Conservation (phyloP, 2,329 filamentous ascomycete species). For the Emericellopsis cladophorae region DNA sequence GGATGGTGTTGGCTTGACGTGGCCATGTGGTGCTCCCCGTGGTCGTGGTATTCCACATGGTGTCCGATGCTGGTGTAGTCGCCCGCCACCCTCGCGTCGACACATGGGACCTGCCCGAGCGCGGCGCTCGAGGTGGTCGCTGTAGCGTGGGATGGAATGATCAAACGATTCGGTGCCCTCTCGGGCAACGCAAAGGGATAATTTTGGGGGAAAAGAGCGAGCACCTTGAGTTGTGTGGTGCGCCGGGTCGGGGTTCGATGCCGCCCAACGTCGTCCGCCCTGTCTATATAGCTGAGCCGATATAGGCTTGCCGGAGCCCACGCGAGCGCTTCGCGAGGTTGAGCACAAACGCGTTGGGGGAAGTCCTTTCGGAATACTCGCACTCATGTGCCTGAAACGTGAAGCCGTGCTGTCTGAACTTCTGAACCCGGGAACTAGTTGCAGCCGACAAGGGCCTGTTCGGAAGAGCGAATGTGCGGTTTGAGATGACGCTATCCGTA, state of each 20-base stretch:
- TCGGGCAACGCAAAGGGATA: slow-evolving; percentile 3
- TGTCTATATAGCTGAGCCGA: slow-evolving; percentile 2
- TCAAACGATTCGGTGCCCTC: slow-evolving; percentile 40
- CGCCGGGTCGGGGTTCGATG: neutral
- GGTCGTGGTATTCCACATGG: slow-evolving; percentile 62
- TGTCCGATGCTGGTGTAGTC: slow-evolving; percentile 56
- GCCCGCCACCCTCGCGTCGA: slow-evolving; percentile 59
- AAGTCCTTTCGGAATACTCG: too few relatives aligned
- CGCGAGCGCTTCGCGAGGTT: neutral
- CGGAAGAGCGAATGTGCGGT: too few relatives aligned
- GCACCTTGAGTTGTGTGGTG: neutral
- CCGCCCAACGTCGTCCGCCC: neutral
- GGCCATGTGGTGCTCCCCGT: slow-evolving; percentile 52
- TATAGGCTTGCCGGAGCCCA: neutral
- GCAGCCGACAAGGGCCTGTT: too few relatives aligned
- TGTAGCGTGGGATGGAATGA: slow-evolving; percentile 48
- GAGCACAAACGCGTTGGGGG: too few relatives aligned
- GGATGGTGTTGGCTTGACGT: slow-evolving; percentile 52
- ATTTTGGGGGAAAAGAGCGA: neutral
- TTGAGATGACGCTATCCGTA: too few relatives aligned
- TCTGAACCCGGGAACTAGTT: too few relatives aligned
- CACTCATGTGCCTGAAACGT: too few relatives aligned
- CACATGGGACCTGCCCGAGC: slow-evolving; percentile 69
- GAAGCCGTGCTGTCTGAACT: too few relatives aligned
- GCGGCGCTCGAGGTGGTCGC: slow-evolving; percentile 62